Conservation (phyloP, 2,329 filamentous ascomycete species). For the Xylariaceae sp. region DNA sequence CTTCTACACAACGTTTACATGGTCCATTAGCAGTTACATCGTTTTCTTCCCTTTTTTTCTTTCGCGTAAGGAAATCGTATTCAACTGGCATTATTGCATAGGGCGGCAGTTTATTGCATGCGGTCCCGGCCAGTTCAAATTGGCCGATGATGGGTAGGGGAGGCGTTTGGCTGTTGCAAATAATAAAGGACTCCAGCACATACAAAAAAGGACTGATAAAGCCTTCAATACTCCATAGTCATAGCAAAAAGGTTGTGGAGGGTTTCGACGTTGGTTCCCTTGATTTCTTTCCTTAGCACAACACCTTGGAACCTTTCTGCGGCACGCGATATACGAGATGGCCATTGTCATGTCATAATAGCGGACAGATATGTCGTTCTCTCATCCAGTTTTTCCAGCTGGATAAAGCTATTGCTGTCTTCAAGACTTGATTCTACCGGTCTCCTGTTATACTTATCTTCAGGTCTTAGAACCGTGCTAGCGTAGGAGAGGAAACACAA, state of each 20-base stretch:
- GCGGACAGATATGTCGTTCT: slow-evolving; percentile 14
- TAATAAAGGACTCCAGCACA: slow-evolving; percentile 39
- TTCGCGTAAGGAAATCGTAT: slow-evolving; percentile 36
- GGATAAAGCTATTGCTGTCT: slow-evolving; percentile 16
- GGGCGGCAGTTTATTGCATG: slow-evolving; percentile 45
- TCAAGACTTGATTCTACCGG: slow-evolving; percentile 9
- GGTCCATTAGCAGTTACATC: slow-evolving; percentile 18
- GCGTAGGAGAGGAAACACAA: slow-evolving; percentile 3
- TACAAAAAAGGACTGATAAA: slow-evolving; percentile 36
- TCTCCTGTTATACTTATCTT: slow-evolving; percentile 3
- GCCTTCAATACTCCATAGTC: slow-evolving; percentile 31
- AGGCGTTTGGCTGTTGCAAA: slow-evolving; percentile 42
- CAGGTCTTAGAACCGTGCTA: slow-evolving; percentile 8
- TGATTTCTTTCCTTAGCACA: slow-evolving; percentile 17
- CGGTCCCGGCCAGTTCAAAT: slow-evolving; percentile 34
- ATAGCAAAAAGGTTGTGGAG: slow-evolving; percentile 26
- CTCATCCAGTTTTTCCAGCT: not conserved
- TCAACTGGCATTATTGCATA: slow-evolving; percentile 47
- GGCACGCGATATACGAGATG: slow-evolving; percentile 25
- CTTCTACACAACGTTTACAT: slow-evolving; percentile 4
- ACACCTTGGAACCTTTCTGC: slow-evolving; percentile 12
- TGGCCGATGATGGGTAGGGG: slow-evolving; percentile 33
- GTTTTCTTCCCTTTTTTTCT: slow-evolving; percentile 28
- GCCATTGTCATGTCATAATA: slow-evolving; percentile 15
- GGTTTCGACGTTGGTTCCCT: slow-evolving; percentile 15